phyloP scores from a whole-genome alignment of 2,329 filamentous ascomycete species.

The Aspergillus oerlinghausenensis region DNA sequence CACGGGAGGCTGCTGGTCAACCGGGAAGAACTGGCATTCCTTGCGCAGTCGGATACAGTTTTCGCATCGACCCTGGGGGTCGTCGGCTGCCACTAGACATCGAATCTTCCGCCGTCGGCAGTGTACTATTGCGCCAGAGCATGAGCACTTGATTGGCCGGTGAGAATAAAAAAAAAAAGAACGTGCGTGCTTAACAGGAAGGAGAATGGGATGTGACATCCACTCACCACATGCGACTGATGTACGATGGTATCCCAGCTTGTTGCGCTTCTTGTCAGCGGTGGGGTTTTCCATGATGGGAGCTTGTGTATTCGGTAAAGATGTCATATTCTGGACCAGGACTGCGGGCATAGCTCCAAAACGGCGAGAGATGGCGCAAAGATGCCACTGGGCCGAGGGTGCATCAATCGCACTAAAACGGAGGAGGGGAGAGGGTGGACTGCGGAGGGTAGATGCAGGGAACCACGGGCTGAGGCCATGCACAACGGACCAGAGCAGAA shows the following conservation, averaged over 20 bases:
- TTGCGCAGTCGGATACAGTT: conserved; percentile 95
- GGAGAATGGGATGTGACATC: neutral
- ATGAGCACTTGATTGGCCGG: conserved; percentile 14
- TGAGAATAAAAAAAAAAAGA: no score
- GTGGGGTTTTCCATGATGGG: conserved; percentile 34
- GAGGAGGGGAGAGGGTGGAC: neutral
- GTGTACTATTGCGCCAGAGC: conserved; percentile 57
- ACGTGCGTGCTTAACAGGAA: neutral
- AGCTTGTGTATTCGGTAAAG: conserved; percentile 28
- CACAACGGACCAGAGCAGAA: neutral
- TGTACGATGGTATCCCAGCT: conserved; percentile 90
- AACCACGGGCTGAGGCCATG: neutral
- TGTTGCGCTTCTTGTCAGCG: conserved; percentile 73
- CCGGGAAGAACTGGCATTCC: conserved; percentile 86
- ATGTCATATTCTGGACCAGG: conserved; percentile 28
- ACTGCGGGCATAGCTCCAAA: conserved; percentile 37
- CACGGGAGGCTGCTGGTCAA: conserved; percentile 66
- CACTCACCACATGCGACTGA: conserved; percentile 91
- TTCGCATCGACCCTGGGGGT: conserved; percentile 71
- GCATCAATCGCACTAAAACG: conserved; percentile 22
- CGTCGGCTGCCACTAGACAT: conserved; percentile 72
- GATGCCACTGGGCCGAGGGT: conserved; percentile 15
- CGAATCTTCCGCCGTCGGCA: conserved; percentile 91
- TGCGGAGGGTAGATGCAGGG: neutral
- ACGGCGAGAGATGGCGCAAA: conserved; percentile 16